Conservation (phyloP, 768 basidiomycete genomes). For the Mycena leptocephala region DNA sequence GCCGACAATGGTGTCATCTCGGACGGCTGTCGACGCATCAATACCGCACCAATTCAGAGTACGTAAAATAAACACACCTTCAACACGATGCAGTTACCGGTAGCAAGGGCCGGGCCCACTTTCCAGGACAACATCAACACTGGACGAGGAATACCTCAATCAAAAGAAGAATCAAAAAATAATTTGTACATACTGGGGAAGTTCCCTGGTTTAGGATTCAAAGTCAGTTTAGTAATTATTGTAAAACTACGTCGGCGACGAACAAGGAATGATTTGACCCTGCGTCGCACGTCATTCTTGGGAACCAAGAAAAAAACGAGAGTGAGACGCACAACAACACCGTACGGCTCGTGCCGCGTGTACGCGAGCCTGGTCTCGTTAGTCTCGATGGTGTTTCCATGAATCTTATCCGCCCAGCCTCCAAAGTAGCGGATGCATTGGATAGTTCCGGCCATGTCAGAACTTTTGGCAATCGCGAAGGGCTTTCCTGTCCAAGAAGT, state of each 20-base stretch:
- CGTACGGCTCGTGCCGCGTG: conserved; percentile 75
- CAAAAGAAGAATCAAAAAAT: background rate
- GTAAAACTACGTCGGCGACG: background rate
- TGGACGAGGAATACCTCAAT: conserved; percentile 6
- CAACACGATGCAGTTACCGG: conserved; percentile 76
- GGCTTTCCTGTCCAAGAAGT: conserved; percentile 44
- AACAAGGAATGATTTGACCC: conserved; percentile 62
- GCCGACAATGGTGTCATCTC: conserved; percentile 79
- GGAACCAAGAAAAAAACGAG: background rate
- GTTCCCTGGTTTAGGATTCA: conserved; percentile 67
- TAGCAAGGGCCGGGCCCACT: conserved; percentile 49
- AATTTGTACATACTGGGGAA: conserved; percentile 62
- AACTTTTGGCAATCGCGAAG: conserved; percentile 35
- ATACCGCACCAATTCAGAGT: background rate
- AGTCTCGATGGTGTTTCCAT: conserved; percentile 75
- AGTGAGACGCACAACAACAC: conserved; percentile 57
- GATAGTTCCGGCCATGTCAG: conserved; percentile 47
- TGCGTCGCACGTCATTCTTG: background rate
- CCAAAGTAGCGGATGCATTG: conserved; percentile 75
- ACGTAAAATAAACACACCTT: conserved; percentile 46
- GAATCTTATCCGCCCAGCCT: conserved; percentile 84
- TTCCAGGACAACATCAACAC: conserved; percentile 48
- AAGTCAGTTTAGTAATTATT: background rate
- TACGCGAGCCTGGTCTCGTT: conserved; percentile 64
- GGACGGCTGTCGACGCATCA: conserved; percentile 62